Percentiles rank a stretch among this genome's conserved stretches.
These are phyloP conservation scores for Letharia columbiana DNA, from an alignment of 495 filamentous ascomycete genomes.

Conservation along the genomic window DNA sequence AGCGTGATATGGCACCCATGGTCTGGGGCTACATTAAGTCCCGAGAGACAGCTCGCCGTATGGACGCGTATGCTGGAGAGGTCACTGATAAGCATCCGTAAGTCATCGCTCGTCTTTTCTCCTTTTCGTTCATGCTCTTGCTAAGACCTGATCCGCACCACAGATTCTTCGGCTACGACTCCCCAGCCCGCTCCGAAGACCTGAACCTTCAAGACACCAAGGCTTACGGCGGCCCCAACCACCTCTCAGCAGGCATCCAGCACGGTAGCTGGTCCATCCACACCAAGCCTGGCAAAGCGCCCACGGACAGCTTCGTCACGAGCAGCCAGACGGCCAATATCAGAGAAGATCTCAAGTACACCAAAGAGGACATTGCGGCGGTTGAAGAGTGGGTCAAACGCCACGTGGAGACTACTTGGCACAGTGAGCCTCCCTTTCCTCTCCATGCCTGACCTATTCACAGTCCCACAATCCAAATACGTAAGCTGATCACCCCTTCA, in stretches of 20 bases:
- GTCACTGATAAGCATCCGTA: conserved; percentile 55
- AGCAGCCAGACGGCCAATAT: conserved; percentile 46
- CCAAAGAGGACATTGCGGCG: conserved; percentile 54
- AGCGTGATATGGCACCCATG: conserved; percentile 75
- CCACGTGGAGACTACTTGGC: conserved; percentile 76
- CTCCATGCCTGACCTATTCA: not conserved
- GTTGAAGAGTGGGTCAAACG: conserved; percentile 72
- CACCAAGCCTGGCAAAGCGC: conserved; percentile 40
- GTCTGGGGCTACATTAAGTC: conserved; percentile 83
- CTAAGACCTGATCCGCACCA: conserved; percentile 26
- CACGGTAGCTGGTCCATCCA: conserved; percentile 43
- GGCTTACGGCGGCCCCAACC: conserved; percentile 62
- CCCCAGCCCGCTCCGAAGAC: conserved; percentile 57
- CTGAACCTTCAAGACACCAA: conserved; percentile 68
- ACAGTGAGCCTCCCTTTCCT: conserved; percentile 40
- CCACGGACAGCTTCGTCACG: conserved; percentile 38
- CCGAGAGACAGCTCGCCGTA: conserved; percentile 70
- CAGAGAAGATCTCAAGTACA: conserved; percentile 57
- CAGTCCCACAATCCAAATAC: not conserved
- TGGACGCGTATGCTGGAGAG: conserved; percentile 72
- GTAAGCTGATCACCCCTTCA: not conserved
- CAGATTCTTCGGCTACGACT: conserved; percentile 59
- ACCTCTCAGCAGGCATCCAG: conserved; percentile 63
- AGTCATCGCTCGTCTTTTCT: not conserved
- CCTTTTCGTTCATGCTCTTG: not conserved